phyloP scores from a whole-genome alignment of 768 basidiomycete species.

The Phylloporus sp. region DNA sequence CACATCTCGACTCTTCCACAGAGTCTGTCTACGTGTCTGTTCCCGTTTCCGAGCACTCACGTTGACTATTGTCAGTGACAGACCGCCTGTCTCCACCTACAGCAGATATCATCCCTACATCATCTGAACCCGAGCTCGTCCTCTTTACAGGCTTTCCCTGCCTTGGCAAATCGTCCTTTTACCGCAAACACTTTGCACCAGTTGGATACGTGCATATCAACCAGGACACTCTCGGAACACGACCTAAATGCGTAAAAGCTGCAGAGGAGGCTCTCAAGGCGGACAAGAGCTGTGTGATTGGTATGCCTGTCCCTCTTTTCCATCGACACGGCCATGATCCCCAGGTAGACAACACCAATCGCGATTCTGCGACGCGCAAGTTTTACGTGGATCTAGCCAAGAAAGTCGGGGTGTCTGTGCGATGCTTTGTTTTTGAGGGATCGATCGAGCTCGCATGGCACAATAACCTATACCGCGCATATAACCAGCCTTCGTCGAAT shows the following conservation, averaged over 20 bases:
- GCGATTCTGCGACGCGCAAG: slow-evolving; percentile 63
- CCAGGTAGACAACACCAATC: slow-evolving; percentile 87
- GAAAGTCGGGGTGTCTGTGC: slow-evolving; percentile 47
- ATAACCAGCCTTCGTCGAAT: slow-evolving; percentile 45
- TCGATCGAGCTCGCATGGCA: slow-evolving; percentile 86
- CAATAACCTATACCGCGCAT: slow-evolving; percentile 88
- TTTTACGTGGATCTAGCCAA: slow-evolving; percentile 68
- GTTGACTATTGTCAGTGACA: slow-evolving; percentile 31
- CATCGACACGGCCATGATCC: background rate
- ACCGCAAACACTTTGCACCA: slow-evolving; percentile 58
- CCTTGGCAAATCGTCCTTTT: slow-evolving; percentile 84
- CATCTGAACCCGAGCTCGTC: slow-evolving; percentile 42
- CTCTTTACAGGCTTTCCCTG: slow-evolving; percentile 61
- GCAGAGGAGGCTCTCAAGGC: slow-evolving; percentile 51
- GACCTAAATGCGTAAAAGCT: slow-evolving; percentile 68
- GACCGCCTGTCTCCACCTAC: slow-evolving; percentile 29
- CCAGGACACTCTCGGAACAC: slow-evolving; percentile 76
- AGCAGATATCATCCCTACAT: slow-evolving; percentile 12
- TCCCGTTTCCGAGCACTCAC: background rate
- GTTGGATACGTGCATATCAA: slow-evolving; percentile 79
- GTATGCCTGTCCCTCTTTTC: slow-evolving; percentile 37
- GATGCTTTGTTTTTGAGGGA: slow-evolving; percentile 75
- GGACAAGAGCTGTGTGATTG: slow-evolving; percentile 72
- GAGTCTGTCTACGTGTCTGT: slow-evolving; percentile 13
- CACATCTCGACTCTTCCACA: slow-evolving; percentile 46